These are phyloP conservation scores for Gentiana macrophylla DNA, from an alignment of 257 asterid genomes.

Conservation along the genomic window DNA sequence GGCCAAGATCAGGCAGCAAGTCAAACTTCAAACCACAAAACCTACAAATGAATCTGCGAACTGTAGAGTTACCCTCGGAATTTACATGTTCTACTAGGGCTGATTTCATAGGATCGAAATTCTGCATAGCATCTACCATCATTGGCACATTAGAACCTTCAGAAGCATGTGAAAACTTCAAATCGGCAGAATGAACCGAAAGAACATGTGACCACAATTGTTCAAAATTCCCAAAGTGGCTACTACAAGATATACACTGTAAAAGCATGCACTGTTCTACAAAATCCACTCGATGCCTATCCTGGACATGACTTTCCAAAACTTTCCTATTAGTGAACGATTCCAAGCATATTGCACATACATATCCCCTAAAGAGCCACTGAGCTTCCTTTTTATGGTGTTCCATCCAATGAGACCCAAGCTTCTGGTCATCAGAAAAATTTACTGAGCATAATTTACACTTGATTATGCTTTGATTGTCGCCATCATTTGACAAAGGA, in stretches of 20 bases:
- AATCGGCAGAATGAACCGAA: slow-evolving; percentile 47
- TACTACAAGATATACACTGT: slow-evolving; percentile 86
- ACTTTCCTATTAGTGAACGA: slow-evolving; percentile 88
- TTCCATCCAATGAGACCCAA: slow-evolving; percentile 77
- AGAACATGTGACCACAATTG: slow-evolving; percentile 88
- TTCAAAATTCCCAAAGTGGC: slow-evolving; percentile 78
- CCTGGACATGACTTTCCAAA: slow-evolving; percentile 88
- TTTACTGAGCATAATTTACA: slow-evolving; percentile 70
- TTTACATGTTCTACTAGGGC: slow-evolving; percentile 21
- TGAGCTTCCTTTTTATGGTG: slow-evolving; percentile 90
- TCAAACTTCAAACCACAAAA: slow-evolving; percentile 96
- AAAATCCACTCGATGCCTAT: slow-evolving; percentile 82
- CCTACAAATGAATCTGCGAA: slow-evolving; percentile 64
- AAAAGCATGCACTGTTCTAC: slow-evolving; percentile 95
- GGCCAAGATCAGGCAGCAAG: slow-evolving; percentile 97
- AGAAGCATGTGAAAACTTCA: slow-evolving; percentile 38
- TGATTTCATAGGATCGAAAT: slow-evolving; percentile 25
- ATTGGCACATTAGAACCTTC: slow-evolving; percentile 18
- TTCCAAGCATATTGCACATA: slow-evolving; percentile 90
- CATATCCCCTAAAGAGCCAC: slow-evolving; percentile 96
- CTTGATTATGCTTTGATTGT: slow-evolving; percentile 39
- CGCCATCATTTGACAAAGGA: slow-evolving; percentile 22
- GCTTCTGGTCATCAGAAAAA: slow-evolving; percentile 54
- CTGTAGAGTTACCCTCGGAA: slow-evolving; percentile 34
- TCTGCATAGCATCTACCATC: slow-evolving; percentile 23